These are phyloP conservation scores for Cetraspora pellucida DNA, from an alignment of 192 early-diverging fungal genomes.

Conservation along the genomic window DNA sequence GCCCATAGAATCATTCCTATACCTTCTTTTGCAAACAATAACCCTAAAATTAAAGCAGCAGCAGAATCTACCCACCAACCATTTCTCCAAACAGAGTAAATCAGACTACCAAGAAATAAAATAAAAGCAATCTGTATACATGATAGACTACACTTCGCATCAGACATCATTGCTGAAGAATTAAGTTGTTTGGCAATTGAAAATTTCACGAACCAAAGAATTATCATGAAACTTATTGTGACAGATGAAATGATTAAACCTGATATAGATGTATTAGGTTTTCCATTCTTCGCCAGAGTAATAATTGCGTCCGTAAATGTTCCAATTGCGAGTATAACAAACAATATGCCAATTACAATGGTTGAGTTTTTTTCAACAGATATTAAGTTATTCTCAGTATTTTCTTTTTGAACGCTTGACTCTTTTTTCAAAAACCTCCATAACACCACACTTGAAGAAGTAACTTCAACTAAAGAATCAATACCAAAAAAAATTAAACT, in stretches of 20 bases:
- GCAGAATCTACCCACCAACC: constrained; percentile 25
- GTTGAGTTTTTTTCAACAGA: constrained; percentile 11
- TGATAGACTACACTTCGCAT: constrained; percentile 19
- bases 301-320: constrained; percentile 16
- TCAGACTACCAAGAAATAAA: constrained; percentile 10
- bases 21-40: constrained; percentile 24
- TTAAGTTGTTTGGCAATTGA: constrained; percentile 4
- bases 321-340: constrained; percentile 2
- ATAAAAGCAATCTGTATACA: constrained; percentile 11
- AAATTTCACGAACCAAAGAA: constrained; percentile 7
- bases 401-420: neutral
- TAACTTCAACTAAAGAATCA: constrained; percentile 9
- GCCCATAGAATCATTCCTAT: constrained; percentile 15
- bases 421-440: constrained; percentile 25
- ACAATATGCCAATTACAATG: constrained; percentile 10
- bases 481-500: constrained; percentile 10
- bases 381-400: neutral
- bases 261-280: neutral
- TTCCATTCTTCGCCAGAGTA: neutral
- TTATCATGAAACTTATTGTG: constrained; percentile 17
- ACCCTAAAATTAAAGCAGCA: constrained; percentile 10
- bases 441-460: constrained; percentile 3
- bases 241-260: constrained; percentile 23
- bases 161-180: constrained; percentile 19
- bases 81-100: constrained; percentile 10